Base-by-base conservation (phyloP, 495 filamentous ascomycete genomes). In the Penicillium samsonianum region DNA sequence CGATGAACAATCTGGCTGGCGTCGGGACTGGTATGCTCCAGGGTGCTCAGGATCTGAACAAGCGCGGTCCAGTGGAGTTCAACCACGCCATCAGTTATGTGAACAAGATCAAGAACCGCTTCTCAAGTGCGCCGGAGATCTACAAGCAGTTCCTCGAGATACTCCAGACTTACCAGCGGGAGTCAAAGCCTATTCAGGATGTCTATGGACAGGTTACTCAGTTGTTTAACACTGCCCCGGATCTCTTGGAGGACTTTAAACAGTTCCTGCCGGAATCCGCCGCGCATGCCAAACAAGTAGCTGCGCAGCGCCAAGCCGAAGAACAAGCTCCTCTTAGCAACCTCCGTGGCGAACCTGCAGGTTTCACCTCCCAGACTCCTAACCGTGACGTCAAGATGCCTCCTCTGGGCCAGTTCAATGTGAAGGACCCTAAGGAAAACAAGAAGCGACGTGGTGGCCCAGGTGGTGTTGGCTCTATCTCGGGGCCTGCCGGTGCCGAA, bases 61-160 rank as follows among this genome's bases (percentile, higher is more conserved):
- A 94, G 74, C 82, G 91, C 57, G 91, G 92, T 11, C 95, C 95
- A 12, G 95, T 99, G 2, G 95, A 99, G 67, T 99, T 99, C 76
- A 99, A 99, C 72, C 95, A 99, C 77, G 95, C 95, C 0, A 99
- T 99, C 58, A 97, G 92, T 68, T 99, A 99, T 67, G 95, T 99
- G 44, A 99, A 99, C 69, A 99, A 99, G 75, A 99, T 99, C 53
- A 99, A 99, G 94, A 99, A 97, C 68, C 94, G 95, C 40, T 99
- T 97, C 70, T 84, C 94, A 44, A 84, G 87, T 61, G 90, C 94
- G 57, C 95, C 95, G 8, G 95, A 99, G 66, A 98, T 98, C 53
- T 99, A 99, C 78, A 99, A 99, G 66, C 91, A 98, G 65, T 99
- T 99, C 68, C 83, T 99, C 8, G 95, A 99, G 69, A 99, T 99